These are phyloP conservation scores for Sporodiniella umbellata DNA, from an alignment of 371 early-diverging fungal species.

Conservation along the genomic window DNA sequence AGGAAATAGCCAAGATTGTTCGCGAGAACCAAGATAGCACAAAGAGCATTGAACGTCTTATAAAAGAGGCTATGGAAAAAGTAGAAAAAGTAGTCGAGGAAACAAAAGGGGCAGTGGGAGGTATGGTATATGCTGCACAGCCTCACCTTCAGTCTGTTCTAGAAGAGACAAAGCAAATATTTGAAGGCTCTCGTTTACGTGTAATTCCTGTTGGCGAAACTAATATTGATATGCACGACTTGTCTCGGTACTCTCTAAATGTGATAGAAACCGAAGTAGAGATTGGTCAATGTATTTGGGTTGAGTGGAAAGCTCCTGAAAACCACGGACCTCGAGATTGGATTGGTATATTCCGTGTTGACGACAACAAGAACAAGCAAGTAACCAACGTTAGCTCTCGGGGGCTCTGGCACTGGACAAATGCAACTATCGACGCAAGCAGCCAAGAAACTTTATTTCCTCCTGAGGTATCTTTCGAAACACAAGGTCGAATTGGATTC, in stretches of 20 bases:
- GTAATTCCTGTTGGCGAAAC: slow-evolving; percentile 40
- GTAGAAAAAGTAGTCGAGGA: slow-evolving; percentile 61
- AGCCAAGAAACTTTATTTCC: slow-evolving; percentile 18
- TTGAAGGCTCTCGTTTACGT: slow-evolving; percentile 47
- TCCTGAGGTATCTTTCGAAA: slow-evolving; percentile 17
- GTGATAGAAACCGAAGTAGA: slow-evolving; percentile 24
- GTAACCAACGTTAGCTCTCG: slow-evolving; percentile 76
- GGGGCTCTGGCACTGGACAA: slow-evolving; percentile 59
- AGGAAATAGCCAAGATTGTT: slow-evolving; percentile 33
- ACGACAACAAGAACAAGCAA: slow-evolving; percentile 64
- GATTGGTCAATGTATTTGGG: slow-evolving; percentile 70
- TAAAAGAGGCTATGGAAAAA: slow-evolving; percentile 58
- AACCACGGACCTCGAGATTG: slow-evolving; percentile 80
- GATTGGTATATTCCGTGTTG: slow-evolving; percentile 88
- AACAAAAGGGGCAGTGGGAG: slow-evolving; percentile 51
- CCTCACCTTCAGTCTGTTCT: slow-evolving; percentile 60
- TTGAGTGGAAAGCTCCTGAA: slow-evolving; percentile 72
- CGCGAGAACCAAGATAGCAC: slow-evolving; percentile 38
- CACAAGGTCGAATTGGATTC: slow-evolving; percentile 50
- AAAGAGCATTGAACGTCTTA: slow-evolving; percentile 52
- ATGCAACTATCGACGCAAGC: slow-evolving; percentile 1
- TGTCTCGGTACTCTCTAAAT: slow-evolving; percentile 45
- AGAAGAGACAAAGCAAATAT: slow-evolving; percentile 49
- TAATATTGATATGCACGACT: slow-evolving; percentile 50
- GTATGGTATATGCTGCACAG: slow-evolving; percentile 49